Evolutionary conservation across 495 filamentous ascomycete species (phyloP).

Genomic region (Aspergillus biplanus): DNA sequence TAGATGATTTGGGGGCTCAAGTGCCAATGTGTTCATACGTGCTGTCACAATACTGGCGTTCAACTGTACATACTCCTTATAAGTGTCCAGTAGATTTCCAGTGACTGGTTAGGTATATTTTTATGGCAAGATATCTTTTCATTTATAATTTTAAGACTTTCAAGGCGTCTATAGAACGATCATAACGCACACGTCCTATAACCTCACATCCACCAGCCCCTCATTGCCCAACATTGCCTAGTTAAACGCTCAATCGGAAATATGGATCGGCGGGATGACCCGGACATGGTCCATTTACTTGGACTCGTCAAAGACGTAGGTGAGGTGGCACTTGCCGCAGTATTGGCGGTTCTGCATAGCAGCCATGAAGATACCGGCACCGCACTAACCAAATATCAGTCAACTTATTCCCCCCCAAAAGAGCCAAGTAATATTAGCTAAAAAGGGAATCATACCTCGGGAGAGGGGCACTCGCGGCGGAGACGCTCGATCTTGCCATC

Average conservation of each 20-base stretch:
- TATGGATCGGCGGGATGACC: constrained; percentile 27
- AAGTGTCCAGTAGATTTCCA: not conserved
- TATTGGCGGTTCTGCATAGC: constrained; percentile 99
- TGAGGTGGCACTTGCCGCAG: constrained; percentile 98
- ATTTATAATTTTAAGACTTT: constrained; percentile 23
- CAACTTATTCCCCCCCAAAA: not conserved
- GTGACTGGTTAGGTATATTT: not conserved
- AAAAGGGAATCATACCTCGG: constrained; percentile 68
- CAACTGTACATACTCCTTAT: not conserved
- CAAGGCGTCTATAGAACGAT: constrained; percentile 24
- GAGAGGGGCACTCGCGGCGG: constrained; percentile 90
- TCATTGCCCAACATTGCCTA: constrained; percentile 26
- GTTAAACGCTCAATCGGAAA: constrained; percentile 27
- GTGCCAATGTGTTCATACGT: no score
- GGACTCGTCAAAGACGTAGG: constrained; percentile 97
- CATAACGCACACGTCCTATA: constrained; percentile 26
- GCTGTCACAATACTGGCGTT: not conserved
- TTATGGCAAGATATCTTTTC: constrained; percentile 16
- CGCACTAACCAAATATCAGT: constrained; percentile 63
- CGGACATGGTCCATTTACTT: constrained; percentile 48
- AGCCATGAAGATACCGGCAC: constrained; percentile 99
- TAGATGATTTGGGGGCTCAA: not conserved
- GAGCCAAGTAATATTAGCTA: constrained; percentile 21
- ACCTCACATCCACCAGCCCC: constrained; percentile 20
- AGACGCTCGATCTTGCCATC: constrained; percentile 99